Base-by-base conservation (phyloP, 768 basidiomycete species). In the Rhizopogon rudus region DNA sequence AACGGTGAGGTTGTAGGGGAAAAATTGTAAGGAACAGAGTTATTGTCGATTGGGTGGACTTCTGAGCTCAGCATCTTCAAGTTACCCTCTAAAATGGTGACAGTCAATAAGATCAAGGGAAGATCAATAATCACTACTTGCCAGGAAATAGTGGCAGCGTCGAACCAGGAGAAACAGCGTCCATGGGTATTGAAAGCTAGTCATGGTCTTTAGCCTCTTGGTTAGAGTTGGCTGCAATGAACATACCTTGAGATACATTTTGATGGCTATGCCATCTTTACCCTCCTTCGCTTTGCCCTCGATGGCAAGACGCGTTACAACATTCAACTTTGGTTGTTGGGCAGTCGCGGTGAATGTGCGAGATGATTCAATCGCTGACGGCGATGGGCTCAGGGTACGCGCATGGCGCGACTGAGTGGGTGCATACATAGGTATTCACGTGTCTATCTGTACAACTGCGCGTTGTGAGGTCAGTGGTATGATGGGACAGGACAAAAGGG, bases 61-160 rank as follows among this genome's bases (percentile, higher is more conserved):
- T 88, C 81, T 8, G 86, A 86, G 7, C 80, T 77, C 42, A 88
- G 65, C 45, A 92, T 79, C 67, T 88, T 90, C 57, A 91, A 72
- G 63, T 87, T 90, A 59, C 88, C 88, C 84, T 92, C 90, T 90
- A 62, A 6, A 0, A 50, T 39, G 44, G 44, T 57, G 20, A 64
- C 53, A 25, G 22, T 46, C 9, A 49, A 31, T 8, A 6, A 1
- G 42, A 40, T 17, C 16, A 28, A 40, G 17, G 16, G 13, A 10
- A 31, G 42, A 9, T 12, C 41, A 13, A 44, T 49, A 44, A 33
- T 6, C 42, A 16, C 28, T 28, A 70, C 76, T 55, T 55, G 86
- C 89, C 89, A 59, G 84, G 82, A 67, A 91, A 91, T 6, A 92
- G 69, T 6, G 88, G 81, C 35, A 91, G 73, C 1, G 83, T 83